Percentiles rank a stretch among this genome's conserved stretches.
phyloP scores from a whole-genome alignment of 495 filamentous ascomycete genomes.

The Neurospora hispaniola region DNA sequence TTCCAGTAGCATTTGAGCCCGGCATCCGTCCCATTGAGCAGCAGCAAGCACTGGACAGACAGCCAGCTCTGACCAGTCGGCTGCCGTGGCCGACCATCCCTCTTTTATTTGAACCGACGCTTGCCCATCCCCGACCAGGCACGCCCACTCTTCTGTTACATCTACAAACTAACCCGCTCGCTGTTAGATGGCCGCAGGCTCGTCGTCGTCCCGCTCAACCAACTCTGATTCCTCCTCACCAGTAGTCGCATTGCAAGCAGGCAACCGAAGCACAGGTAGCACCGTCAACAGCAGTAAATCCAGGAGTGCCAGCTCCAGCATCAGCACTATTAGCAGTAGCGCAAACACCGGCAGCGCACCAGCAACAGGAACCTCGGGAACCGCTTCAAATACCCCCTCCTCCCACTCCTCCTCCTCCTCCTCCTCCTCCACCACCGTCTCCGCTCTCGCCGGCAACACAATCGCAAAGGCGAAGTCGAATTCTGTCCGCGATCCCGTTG shows the following conservation, averaged over 20 bases:
- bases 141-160: constrained; percentile 9
- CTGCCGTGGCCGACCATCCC: constrained; percentile 4
- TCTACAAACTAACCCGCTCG: constrained; percentile 12
- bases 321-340: not conserved
- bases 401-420: not conserved
- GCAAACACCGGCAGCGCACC: not conserved
- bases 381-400: constrained; percentile 1
- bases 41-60: not conserved
- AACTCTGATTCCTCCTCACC: not conserved
- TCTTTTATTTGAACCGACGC: constrained; percentile 24
- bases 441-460: not conserved
- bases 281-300: not conserved
- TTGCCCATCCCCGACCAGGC: constrained; percentile 20
- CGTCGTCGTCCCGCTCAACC: constrained; percentile 15
- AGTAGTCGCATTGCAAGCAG: constrained; percentile 1
- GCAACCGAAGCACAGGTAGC: constrained; percentile 6
- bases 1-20: not conserved
- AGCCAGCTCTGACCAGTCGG: not conserved
- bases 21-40: not conserved
- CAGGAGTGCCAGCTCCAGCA: not conserved
- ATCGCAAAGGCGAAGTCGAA: not conserved
- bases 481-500: constrained; percentile 1
- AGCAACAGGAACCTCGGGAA: not conserved
- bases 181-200: constrained; percentile 32
- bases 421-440: not conserved